These are phyloP conservation scores for Cruciata laevipes DNA, from an alignment of 257 asterid species.

Conservation along the genomic window DNA sequence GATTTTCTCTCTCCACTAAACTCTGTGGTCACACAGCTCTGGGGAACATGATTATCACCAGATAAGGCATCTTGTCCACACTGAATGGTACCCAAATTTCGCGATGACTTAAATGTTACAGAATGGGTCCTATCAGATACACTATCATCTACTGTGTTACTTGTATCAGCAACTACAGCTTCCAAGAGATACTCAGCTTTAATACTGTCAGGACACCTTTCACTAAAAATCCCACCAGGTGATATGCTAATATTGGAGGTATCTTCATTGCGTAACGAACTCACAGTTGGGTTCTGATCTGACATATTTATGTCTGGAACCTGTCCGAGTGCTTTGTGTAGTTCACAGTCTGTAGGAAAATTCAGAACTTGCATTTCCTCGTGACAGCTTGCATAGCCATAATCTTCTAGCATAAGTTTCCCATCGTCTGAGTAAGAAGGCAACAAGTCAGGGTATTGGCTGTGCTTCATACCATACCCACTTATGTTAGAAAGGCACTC, in stretches of 20 bases:
- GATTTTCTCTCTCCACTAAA: constrained; percentile 21
- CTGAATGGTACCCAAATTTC: constrained; percentile 23
- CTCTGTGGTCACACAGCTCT: constrained; percentile 35
- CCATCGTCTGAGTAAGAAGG: constrained; percentile 29
- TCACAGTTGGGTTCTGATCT: constrained; percentile 19
- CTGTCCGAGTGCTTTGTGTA: constrained; percentile 40
- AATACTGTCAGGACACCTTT: constrained; percentile 22
- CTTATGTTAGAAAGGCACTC: constrained; percentile 26
- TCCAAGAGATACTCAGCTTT: constrained; percentile 36
- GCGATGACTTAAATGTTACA: constrained; percentile 23
- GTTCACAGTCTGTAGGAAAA: constrained; percentile 40
- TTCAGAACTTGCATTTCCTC: constrained; percentile 25
- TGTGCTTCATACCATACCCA: constrained; percentile 16
- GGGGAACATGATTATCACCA: constrained; percentile 29
- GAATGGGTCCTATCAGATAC: constrained; percentile 26
- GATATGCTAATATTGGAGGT: constrained; percentile 18
- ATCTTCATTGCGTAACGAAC: constrained; percentile 22
- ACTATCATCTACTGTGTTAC: constrained; percentile 28
- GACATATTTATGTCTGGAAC: constrained; percentile 18
- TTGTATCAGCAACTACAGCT: constrained; percentile 33
- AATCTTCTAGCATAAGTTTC: constrained; percentile 16
- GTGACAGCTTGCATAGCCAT: constrained; percentile 20
- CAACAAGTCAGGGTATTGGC: constrained; percentile 24
- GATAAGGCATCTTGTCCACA: constrained; percentile 22
- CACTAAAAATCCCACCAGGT: constrained; percentile 30